Conservation (phyloP, 768 basidiomycete species). For the Hygrophorus russula region DNA sequence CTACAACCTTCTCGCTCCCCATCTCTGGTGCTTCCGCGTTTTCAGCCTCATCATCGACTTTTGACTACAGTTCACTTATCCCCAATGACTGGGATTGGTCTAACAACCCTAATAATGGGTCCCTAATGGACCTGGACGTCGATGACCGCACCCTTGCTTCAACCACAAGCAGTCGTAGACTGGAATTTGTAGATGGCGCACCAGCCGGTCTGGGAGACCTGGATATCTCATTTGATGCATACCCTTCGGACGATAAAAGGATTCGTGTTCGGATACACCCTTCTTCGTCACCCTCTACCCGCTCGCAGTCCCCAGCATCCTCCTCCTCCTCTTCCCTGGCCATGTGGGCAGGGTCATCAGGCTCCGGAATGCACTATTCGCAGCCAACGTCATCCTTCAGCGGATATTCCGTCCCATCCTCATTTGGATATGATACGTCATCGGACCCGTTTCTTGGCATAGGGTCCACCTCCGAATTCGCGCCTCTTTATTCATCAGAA, state of each 20-base stretch:
- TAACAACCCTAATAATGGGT: slow-evolving; percentile 20
- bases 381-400: slow-evolving; percentile 28
- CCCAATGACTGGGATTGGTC: slow-evolving; percentile 49
- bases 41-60: slow-evolving; percentile 30
- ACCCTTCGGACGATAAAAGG: slow-evolving; percentile 52
- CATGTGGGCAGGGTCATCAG: slow-evolving; percentile 16
- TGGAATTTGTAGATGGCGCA: slow-evolving; percentile 46
- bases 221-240: slow-evolving; percentile 65
- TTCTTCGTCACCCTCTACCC: slow-evolving; percentile 34
- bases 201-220: slow-evolving; percentile 42
- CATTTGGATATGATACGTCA: no score
- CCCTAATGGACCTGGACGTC: slow-evolving; percentile 38
- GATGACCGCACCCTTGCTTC: slow-evolving; percentile 25
- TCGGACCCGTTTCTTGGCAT: slow-evolving; percentile 51
- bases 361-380: slow-evolving; percentile 17
- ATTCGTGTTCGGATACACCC: slow-evolving; percentile 68
- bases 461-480: slow-evolving; percentile 17
- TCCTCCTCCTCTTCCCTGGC: slow-evolving; percentile 17
- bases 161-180: slow-evolving; percentile 27
- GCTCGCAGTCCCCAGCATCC: slow-evolving; percentile 9
- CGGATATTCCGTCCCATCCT: slow-evolving; percentile 6
- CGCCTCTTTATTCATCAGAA: not conserved
- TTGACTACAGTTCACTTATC: slow-evolving; percentile 36
- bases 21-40: slow-evolving; percentile 20
- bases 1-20: slow-evolving; percentile 49